Conservation (phyloP, 129 eudicot genomes). For the Silybum marianum region DNA sequence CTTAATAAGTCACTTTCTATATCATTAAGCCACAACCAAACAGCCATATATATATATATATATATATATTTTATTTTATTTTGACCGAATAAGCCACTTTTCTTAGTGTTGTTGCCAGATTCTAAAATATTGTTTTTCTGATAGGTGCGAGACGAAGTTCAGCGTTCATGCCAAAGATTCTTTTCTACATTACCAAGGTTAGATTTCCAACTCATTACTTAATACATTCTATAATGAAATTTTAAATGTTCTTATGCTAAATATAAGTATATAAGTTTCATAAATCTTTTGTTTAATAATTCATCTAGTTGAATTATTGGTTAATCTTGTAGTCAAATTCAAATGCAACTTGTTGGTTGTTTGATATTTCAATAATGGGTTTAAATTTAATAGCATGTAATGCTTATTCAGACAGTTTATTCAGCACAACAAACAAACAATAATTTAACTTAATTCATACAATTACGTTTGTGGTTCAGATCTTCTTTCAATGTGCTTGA, state of each 20-base stretch:
- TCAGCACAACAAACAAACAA: too few species aligned
- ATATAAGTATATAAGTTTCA: too few species aligned
- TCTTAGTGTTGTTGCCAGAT: not conserved
- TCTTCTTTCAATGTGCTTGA: conserved; percentile 31
- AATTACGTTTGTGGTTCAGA: conserved; percentile 34
- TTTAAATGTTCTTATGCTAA: not conserved
- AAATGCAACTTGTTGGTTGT: not conserved
- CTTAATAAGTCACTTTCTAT: too few species aligned
- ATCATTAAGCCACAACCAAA: too few species aligned
- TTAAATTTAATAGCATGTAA: too few species aligned
- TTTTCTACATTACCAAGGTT: conserved; percentile 47
- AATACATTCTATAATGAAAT: too few species aligned
- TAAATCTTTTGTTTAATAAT: not conserved
- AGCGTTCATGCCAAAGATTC: conserved; percentile 35
- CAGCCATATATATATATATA: too few species aligned
- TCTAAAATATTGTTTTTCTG: not conserved
- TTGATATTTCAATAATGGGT: not conserved
- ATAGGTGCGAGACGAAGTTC: conserved; percentile 79
- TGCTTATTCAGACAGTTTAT: too few species aligned
- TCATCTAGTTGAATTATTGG: not conserved
- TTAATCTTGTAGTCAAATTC: not conserved
- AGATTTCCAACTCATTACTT: conserved; percentile 8
- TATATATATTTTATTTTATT: too few species aligned
- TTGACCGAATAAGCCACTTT: too few species aligned
- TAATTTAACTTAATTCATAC: not conserved